These are phyloP conservation scores for Aspergillus sp. DNA, from an alignment of 2,329 filamentous ascomycete species.

Conservation along the genomic window DNA sequence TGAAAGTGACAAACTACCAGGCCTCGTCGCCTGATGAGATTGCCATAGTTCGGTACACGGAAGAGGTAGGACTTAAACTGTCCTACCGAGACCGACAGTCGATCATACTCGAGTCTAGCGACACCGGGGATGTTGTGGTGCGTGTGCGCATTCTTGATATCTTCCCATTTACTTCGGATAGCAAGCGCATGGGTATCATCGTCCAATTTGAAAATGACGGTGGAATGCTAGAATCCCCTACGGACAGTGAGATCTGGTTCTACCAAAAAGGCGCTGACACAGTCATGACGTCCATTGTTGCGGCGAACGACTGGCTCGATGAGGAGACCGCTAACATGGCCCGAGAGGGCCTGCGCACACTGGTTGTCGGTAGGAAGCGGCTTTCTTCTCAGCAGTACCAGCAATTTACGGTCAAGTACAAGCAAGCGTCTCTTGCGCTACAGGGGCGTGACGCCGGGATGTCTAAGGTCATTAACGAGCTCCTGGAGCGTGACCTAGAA, in stretches of 20 bases:
- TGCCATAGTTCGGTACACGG: constrained; percentile 92
- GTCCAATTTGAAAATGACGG: constrained; percentile 68
- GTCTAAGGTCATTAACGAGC: constrained; percentile 67
- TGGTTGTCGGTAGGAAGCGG: constrained; percentile 89
- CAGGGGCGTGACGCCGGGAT: constrained; percentile 73
- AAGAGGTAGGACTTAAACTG: constrained; percentile 79
- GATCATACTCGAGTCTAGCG: constrained; percentile 72
- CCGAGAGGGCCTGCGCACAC: constrained; percentile 82
- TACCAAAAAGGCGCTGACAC: constrained; percentile 98
- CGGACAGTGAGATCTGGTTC: constrained; percentile 84
- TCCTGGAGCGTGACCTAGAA: constrained; percentile 81
- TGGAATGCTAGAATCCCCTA: constrained; percentile 40
- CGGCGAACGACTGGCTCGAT: constrained; percentile 94
- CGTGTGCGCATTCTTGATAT: constrained; percentile 83
- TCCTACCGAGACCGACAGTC: constrained; percentile 76
- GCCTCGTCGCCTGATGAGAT: constrained; percentile 97
- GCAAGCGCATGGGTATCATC: constrained; percentile 96
- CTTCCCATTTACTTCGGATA: constrained; percentile 95
- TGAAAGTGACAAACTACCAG: constrained; percentile 76
- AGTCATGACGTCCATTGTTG: constrained; percentile 93
- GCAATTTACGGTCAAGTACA: constrained; percentile 67
- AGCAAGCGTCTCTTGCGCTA: constrained; percentile 72
- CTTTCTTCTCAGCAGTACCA: constrained; percentile 70
- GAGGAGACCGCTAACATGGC: constrained; percentile 99
- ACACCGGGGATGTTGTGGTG: constrained; percentile 65